A percentile compares a stretch with the other conserved stretches of the same genome.
Evolutionary conservation across 2,329 filamentous ascomycete genomes (phyloP).

Genomic region (Phialemonium atrogriseum): DNA sequence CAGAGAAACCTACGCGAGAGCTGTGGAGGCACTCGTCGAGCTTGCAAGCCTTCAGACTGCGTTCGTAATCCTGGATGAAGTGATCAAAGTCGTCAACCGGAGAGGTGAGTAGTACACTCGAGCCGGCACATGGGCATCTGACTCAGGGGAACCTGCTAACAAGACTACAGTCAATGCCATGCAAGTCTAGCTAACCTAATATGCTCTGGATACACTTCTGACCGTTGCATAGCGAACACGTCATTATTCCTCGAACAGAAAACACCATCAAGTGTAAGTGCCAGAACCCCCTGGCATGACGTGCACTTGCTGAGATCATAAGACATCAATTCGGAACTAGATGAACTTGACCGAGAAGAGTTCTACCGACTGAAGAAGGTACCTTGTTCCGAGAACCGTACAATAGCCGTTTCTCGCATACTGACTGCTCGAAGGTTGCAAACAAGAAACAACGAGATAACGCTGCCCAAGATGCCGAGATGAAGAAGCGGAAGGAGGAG

Average conservation of each 20-base stretch:
- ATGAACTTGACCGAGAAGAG: slow-evolving; percentile 95
- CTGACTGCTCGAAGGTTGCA: slow-evolving; percentile 45
- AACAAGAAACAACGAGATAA: slow-evolving; percentile 75
- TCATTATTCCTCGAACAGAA: slow-evolving; percentile 95
- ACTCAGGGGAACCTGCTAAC: slow-evolving; percentile 17
- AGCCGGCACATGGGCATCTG: too few relatives aligned
- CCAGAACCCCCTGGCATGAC: background rate
- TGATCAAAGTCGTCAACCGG: slow-evolving; percentile 98
- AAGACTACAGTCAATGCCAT: slow-evolving; percentile 73
- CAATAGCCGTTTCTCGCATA: background rate
- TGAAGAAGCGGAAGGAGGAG: slow-evolving; percentile 62
- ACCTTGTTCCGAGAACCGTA: background rate
- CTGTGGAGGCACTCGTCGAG: slow-evolving; percentile 93
- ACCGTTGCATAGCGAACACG: slow-evolving; percentile 55
- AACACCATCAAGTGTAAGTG: slow-evolving; percentile 93
- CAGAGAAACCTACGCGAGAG: slow-evolving; percentile 89
- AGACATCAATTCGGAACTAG: slow-evolving; percentile 97
- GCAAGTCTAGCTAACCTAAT: slow-evolving; percentile 38
- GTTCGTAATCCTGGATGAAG: slow-evolving; percentile 95
- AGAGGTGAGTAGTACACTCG: slow-evolving; percentile 64
- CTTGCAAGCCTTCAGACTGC: slow-evolving; percentile 91
- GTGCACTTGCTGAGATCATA: slow-evolving; percentile 4
- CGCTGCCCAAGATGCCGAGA: slow-evolving; percentile 63
- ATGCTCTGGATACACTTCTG: slow-evolving; percentile 12
- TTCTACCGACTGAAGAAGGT: slow-evolving; percentile 94